Evolutionary conservation across 441 rosid species (phyloP), one percentile per base, ranked within the genome.

Genomic region (Euphorbia corollata): DNA sequence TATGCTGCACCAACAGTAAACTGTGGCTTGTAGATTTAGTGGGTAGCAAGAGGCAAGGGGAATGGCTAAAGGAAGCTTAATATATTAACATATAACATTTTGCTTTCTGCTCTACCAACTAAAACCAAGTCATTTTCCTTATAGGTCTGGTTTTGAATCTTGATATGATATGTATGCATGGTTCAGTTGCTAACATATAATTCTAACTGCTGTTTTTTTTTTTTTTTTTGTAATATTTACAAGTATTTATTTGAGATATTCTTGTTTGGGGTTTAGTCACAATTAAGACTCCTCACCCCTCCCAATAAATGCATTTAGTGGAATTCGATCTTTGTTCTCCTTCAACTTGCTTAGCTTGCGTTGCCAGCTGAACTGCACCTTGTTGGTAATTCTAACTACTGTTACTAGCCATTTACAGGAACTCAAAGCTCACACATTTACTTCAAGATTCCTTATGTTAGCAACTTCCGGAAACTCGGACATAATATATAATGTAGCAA

Each of bases 1-100:
- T 91, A 50, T 88, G 87, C 30, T 83, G 92, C 74, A 83, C 95
- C 67, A 86, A 80, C 74, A 90, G 92, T 86, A 90, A 82, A 74
- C 90, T 90, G 63, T 88, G 95, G 97, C 92, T 90, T 63, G 92
- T 90, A 69, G 97, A 90, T 79, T 82, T 90, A 81, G 97, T 95
- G 0, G 95, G 95, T 68, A 88, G 97, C 74, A 95, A 90, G 77
- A 88, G 95, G 15, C 97, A 88, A 74, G 89, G 97, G 64, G 97
- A 88, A 64, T 78, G 95, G 47, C 95, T 88, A 50, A 90, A 88
- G 77, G 97, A 88, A 77, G 95, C 95, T 72, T 95, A 88, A 68
- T 82, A 84, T 73, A 88, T 88, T 24, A 88, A 90, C 66, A 84
- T 79, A 75, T 87, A 93, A 16, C 88, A 88, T 66, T 85, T 90